Conservation (phyloP, 2,329 filamentous ascomycete species). For the Aspergillus felis region DNA sequence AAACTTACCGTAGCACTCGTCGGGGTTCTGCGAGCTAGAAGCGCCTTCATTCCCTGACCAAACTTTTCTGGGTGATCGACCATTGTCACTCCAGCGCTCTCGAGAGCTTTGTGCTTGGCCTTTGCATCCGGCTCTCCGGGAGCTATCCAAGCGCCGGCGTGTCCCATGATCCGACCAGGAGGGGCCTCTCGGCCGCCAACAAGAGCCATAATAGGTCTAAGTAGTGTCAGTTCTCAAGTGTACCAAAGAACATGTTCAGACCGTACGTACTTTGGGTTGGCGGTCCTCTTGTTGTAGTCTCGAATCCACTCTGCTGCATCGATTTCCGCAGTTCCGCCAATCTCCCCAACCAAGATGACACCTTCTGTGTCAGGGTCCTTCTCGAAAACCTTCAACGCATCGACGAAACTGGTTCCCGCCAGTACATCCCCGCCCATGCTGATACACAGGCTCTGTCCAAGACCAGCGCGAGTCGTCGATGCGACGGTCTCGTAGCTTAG, state of each 20-base stretch:
- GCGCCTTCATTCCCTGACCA: constrained; percentile 61
- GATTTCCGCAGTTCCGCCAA: constrained; percentile 66
- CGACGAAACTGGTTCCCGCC: constrained; percentile 69
- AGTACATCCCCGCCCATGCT: constrained; percentile 74
- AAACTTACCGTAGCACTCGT: constrained; percentile 20
- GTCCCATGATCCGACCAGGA: constrained; percentile 68
- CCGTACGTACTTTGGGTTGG: constrained; percentile 59
- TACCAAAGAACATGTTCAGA: constrained; percentile 8
- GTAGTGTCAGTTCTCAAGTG: constrained; percentile 1
- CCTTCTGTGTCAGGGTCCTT: constrained; percentile 65
- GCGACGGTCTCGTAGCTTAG: constrained; percentile 77
- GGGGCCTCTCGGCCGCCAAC: constrained; percentile 65
- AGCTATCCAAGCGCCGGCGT: constrained; percentile 69
- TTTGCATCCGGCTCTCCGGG: constrained; percentile 62
- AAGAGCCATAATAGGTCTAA: constrained; percentile 67
- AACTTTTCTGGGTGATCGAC: constrained; percentile 75
- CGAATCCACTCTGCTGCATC: constrained; percentile 71
- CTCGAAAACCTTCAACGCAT: constrained; percentile 64
- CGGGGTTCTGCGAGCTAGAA: constrained; percentile 47
- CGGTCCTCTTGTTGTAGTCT: constrained; percentile 56
- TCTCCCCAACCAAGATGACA: constrained; percentile 69
- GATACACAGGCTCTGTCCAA: constrained; percentile 73
- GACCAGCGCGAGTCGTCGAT: constrained; percentile 66
- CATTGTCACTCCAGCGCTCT: constrained; percentile 63
- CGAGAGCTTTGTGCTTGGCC: constrained; percentile 65